Percentiles rank a stretch among this genome's conserved stretches.
Conservation (phyloP, 176 grass and related monocot species). For the Bolboschoenus planiculmis region DNA sequence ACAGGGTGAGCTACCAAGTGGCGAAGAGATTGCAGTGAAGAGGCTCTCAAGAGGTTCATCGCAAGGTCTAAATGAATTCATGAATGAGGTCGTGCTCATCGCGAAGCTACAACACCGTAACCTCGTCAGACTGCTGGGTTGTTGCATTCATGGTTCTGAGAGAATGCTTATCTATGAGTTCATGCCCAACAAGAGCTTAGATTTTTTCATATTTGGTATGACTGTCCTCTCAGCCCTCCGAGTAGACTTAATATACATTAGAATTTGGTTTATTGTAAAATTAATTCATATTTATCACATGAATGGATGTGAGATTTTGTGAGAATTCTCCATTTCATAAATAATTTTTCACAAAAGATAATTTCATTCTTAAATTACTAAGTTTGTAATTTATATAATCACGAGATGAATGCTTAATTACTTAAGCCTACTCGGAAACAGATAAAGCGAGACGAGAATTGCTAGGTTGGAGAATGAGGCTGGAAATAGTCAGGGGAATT, state of each 20-base stretch:
- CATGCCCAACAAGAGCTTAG: slow-evolving; percentile 65
- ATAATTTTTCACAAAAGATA: background rate
- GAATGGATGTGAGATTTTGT: background rate
- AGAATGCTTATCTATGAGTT: slow-evolving; percentile 54
- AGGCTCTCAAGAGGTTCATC: slow-evolving; percentile 31
- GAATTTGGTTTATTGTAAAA: background rate
- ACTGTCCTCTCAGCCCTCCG: background rate
- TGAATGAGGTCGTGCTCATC: slow-evolving; percentile 60
- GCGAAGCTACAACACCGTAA: slow-evolving; percentile 65
- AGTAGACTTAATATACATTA: background rate
- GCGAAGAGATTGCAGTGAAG: slow-evolving; percentile 55
- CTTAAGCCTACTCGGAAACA: slow-evolving; percentile 3
- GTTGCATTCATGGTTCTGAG: slow-evolving; percentile 36
- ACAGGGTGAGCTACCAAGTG: slow-evolving; percentile 36
- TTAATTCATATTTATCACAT: background rate
- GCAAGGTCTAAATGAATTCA: slow-evolving; percentile 53
- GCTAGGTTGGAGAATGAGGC: slow-evolving; percentile 35
- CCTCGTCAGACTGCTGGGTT: slow-evolving; percentile 60
- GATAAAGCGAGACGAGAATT: slow-evolving; percentile 6
- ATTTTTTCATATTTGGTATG: slow-evolving; percentile 56
- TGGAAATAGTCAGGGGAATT: slow-evolving; percentile 39
- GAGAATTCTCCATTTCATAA: too few relatives aligned
- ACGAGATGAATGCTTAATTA: background rate
- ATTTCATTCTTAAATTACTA: background rate
- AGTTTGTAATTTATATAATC: background rate